phyloP scores from a whole-genome alignment of 2,329 filamentous ascomycete genomes.

The Lecanicillium sp. region DNA sequence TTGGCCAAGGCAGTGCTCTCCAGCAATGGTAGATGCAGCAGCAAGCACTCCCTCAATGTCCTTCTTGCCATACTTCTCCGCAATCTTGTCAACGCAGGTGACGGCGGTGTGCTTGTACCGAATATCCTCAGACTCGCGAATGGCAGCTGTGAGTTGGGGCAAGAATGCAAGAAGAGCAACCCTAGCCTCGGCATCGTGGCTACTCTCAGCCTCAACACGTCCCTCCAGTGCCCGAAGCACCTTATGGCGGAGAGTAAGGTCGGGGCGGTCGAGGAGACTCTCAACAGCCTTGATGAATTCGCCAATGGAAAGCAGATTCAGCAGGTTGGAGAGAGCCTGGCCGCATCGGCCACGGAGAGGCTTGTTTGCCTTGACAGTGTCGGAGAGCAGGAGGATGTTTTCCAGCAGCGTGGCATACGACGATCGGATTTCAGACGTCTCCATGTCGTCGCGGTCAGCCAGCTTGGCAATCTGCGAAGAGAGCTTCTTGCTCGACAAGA shows the following conservation, averaged over 20 bases:
- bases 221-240: conserved; percentile 74
- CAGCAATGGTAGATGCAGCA: conserved; percentile 70
- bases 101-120: conserved; percentile 79
- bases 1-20: conserved; percentile 68
- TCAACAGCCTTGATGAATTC: conserved; percentile 89
- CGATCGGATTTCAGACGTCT: conserved; percentile 56
- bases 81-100: conserved; percentile 84
- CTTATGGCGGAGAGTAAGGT: conserved; percentile 69
- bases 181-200: conserved; percentile 60
- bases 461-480: conserved; percentile 47
- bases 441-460: conserved; percentile 56
- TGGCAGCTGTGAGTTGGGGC: conserved; percentile 67
- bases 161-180: conserved; percentile 70
- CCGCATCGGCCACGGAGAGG: conserved; percentile 52
- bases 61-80: conserved; percentile 92
- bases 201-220: conserved; percentile 66
- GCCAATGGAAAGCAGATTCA: conserved; percentile 75
- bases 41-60: conserved; percentile 68
- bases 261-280: conserved; percentile 66
- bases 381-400: conserved; percentile 57
- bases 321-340: conserved; percentile 67
- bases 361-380: conserved; percentile 52
- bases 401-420: conserved; percentile 64
- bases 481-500: conserved; percentile 51
- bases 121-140: conserved; percentile 64